Evolutionary conservation across 352 stramenopile species (phyloP), one percentile per base, ranked within the genome.

Genomic region (Lagenidium giganteum): DNA sequence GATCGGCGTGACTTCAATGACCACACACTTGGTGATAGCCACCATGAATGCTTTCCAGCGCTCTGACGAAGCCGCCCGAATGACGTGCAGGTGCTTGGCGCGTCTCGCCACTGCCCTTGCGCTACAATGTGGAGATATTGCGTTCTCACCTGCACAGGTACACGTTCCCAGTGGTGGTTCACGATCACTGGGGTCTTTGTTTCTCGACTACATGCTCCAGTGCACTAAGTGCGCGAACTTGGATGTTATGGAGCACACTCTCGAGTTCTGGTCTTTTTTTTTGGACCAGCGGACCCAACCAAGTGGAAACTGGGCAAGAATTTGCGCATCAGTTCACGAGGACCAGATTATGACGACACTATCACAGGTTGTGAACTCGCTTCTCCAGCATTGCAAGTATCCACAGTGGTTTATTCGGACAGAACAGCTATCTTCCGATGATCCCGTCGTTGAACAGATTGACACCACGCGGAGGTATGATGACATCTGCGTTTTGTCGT

Each of bases 261-360:
- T 93, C 23, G 81, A 93, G 52, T 87, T 93, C 23, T 93, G 81
- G 81, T 93, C 88, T 58, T 89, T 89, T 38, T 70, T 93, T n/a
- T 61, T 93, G 8, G 81, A 93, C 42, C 59, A 69, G n/a, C 65
- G 55, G 34, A 48, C 60, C 4, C 58, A 79, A 37, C 65, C n/a
- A n/a, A n/a, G n/a, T n/a, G n/a, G n/a, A n/a, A n/a, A n/a, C n/a
- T n/a, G n/a, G n/a, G n/a, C n/a, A n/a, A n/a, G n/a, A n/a, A n/a
- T n/a, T n/a, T n/a, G n/a, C n/a, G n/a, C n/a, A n/a, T n/a, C n/a
- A n/a, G n/a, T n/a, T n/a, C n/a, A n/a, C n/a, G n/a, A n/a, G n/a
- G n/a, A n/a, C n/a, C n/a, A n/a, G n/a, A n/a, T n/a, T n/a, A n/a
- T n/a, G n/a, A n/a, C n/a, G n/a, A n/a, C n/a, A n/a, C n/a, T n/a